These are phyloP conservation scores for Euphorbia peplus DNA, from an alignment of 345 rosid species.

Conservation along the genomic window DNA sequence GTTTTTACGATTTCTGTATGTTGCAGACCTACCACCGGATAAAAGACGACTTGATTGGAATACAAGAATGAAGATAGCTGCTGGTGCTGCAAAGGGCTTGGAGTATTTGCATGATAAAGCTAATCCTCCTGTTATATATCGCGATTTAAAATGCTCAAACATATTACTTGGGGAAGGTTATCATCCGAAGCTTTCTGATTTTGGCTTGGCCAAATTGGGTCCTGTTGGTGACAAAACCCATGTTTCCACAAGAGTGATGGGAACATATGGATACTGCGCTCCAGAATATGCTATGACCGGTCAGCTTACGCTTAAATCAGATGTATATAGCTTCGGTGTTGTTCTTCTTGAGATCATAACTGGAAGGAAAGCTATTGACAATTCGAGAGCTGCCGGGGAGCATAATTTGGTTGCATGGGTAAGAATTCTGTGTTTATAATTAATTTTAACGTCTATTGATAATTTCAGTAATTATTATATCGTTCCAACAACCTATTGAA, in stretches of 20 bases:
- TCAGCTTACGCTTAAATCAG: slow-evolving; percentile 79
- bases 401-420: slow-evolving; percentile 92
- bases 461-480: background rate
- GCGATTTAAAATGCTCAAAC: slow-evolving; percentile 84
- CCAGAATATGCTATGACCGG: slow-evolving; percentile 97
- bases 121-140: slow-evolving; percentile 77
- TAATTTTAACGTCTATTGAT: background rate
- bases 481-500: background rate
- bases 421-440: slow-evolving; percentile 21
- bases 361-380: slow-evolving; percentile 82
- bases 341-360: slow-evolving; percentile 89
- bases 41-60: slow-evolving; percentile 74
- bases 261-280: slow-evolving; percentile 89
- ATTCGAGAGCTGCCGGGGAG: slow-evolving; percentile 59
- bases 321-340: slow-evolving; percentile 82
- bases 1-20: background rate
- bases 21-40: slow-evolving; percentile 59
- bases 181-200: slow-evolving; percentile 85
- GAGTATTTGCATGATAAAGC: slow-evolving; percentile 80
- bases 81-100: slow-evolving; percentile 84
- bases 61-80: slow-evolving; percentile 88
- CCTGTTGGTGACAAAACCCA: slow-evolving; percentile 89
- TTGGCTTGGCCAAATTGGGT: slow-evolving; percentile 89
- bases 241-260: slow-evolving; percentile 93
- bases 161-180: slow-evolving; percentile 71